Evolutionary conservation across 306 rosid genomes (phyloP).

Genomic region (Quercus variabilis): DNA sequence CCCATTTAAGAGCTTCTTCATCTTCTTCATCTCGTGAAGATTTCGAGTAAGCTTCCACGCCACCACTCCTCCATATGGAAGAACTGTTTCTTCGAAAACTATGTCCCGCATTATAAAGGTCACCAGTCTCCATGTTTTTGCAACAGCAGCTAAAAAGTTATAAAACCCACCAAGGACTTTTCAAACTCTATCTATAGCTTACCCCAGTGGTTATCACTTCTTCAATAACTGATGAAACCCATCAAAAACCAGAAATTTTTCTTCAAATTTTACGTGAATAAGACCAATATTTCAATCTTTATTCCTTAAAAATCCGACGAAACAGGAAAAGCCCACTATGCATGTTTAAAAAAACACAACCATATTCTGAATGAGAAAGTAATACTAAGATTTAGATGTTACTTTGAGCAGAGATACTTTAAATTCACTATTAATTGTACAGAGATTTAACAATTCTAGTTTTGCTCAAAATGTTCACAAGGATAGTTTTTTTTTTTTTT

Average conservation of each 20-base stretch:
- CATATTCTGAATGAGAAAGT: too few species aligned
- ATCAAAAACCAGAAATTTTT: neutral
- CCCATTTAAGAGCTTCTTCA: constrained; percentile 38
- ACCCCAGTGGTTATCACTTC: neutral
- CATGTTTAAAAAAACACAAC: neutral
- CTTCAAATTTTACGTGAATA: neutral
- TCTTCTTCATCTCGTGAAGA: constrained; percentile 26
- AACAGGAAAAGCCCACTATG: too few species aligned
- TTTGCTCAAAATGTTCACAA: too few species aligned
- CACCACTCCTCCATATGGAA: constrained; percentile 12
- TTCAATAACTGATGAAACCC: neutral
- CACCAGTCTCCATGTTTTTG: neutral
- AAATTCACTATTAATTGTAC: too few species aligned
- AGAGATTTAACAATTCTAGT: too few species aligned
- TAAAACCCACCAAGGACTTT: neutral
- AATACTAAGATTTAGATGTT: too few species aligned
- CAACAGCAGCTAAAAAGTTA: neutral
- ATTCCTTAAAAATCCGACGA: neutral
- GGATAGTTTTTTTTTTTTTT: neutral
- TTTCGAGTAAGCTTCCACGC: constrained; percentile 10
- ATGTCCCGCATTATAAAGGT: neutral
- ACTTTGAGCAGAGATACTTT: too few species aligned
- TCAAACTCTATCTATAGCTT: neutral
- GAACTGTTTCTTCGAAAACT: constrained; percentile 17
- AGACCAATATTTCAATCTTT: neutral